phyloP scores from a whole-genome alignment of 2,329 filamentous ascomycete genomes.

The Pestalotiopsis sp. region DNA sequence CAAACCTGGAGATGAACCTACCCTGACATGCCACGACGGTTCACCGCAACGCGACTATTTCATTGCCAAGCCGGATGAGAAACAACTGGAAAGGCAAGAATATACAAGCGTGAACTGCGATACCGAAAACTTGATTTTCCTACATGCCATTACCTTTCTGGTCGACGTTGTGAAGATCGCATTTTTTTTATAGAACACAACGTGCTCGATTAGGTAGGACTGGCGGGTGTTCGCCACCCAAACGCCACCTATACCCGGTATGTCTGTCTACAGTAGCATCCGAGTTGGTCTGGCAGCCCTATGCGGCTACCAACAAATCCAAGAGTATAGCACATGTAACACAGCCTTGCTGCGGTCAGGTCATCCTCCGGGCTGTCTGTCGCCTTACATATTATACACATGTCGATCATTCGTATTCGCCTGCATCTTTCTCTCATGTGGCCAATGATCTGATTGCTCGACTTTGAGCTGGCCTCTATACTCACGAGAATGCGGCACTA shows the following conservation, averaged over 20 bases:
- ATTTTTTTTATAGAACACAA: constrained; percentile 4
- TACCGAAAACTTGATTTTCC: constrained; percentile 2
- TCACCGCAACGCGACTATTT: neutral
- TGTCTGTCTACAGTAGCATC: neutral
- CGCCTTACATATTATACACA: neutral
- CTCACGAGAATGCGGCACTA: neutral
- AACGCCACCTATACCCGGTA: neutral
- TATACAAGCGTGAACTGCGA: neutral
- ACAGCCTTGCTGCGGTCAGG: neutral
- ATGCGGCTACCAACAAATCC: neutral
- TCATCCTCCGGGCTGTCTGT: neutral
- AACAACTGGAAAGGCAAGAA: neutral
- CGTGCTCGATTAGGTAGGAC: neutral
- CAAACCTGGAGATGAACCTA: neutral
- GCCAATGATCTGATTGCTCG: neutral
- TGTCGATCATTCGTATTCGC: constrained; percentile 6
- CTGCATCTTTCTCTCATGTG: neutral
- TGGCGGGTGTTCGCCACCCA: neutral
- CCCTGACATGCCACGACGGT: constrained; percentile 6
- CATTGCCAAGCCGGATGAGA: constrained; percentile 1
- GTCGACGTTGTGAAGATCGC: neutral
- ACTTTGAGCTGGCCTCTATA: neutral
- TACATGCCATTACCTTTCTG: neutral
- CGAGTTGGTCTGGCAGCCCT: constrained; percentile 6
- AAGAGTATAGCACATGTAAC: neutral